Base-by-base conservation (phyloP, 805 yeast species). In the Nakazawaea peltata region DNA sequence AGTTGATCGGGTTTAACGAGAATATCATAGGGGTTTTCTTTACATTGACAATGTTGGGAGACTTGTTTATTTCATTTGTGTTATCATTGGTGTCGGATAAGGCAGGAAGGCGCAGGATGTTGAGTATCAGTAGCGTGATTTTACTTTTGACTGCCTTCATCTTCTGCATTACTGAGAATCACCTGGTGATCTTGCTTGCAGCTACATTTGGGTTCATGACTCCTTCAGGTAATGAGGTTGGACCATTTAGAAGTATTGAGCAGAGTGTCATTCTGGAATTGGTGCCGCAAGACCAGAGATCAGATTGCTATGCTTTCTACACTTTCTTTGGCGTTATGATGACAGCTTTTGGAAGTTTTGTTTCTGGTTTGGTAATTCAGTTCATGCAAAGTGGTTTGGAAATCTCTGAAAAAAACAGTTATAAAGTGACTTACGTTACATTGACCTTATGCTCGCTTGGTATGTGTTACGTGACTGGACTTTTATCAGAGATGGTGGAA, bases 281-380 rank as follows among this genome's bases (percentile, higher is more conserved):
- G 39, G 58, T 63, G 4, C 50, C 60, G 5, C 45, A 56, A 12
- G 59, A 57, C 9, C 54, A 63, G 21, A 50, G 77, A 35, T 61
- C 77, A 0, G 79, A 74, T 44, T 56, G 70, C n/a, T 74, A 66
- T 44, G 71, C 77, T 6, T 73, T 79, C 78, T 73, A 71, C 46
- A 60, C 65, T 1, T 65, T 74, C 43, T 47, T 68, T 25, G 79
- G 77, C 0, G 57, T 63, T 2, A 45, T 69, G 17, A 63, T 71
- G 14, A 56, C 63, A 17, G 74, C 77, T 0, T 12, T 65, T 8
- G 79, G 77, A 1, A 58, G 67, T 4, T 48, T 67, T 5, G 27
- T 53, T 2, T 58, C 63, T 24, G 78, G 77, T 1, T 35, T 37
- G 19, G 30, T 56, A 7, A 48, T 61, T 4, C 48, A 48, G 32